Percentiles rank a stretch among this genome's conserved stretches.
phyloP scores from a whole-genome alignment of 148 eudicot genomes.

The Rhododendron ovatum region DNA sequence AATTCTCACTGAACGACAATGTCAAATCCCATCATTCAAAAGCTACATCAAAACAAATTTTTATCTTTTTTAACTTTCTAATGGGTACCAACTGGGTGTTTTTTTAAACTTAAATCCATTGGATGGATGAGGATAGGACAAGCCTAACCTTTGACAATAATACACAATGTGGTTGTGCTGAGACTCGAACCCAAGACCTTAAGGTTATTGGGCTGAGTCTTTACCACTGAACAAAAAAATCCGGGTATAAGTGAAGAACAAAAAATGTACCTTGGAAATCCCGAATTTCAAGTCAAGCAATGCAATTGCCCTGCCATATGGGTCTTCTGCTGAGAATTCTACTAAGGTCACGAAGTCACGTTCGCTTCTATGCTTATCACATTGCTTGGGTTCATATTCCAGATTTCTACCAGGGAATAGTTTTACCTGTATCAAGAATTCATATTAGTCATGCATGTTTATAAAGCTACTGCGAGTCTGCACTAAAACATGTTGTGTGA shows the following conservation, averaged over 20 bases:
- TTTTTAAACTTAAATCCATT: no score
- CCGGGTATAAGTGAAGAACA: not conserved
- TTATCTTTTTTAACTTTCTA: no score
- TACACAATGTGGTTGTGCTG: no score
- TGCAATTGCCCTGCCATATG: slow-evolving; percentile 80
- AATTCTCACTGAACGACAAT: not conserved
- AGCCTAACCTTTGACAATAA: no score
- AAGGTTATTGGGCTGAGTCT: no score
- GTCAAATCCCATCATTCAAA: not conserved
- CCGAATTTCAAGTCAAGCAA: slow-evolving; percentile 66
- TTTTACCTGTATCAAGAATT: slow-evolving; percentile 48
- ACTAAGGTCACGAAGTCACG: slow-evolving; percentile 61
- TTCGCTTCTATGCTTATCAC: slow-evolving; percentile 40
- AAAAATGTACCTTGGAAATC: slow-evolving; percentile 44
- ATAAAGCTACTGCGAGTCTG: not conserved
- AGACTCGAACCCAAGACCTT: no score
- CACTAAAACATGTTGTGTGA: not conserved
- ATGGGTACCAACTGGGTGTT: no score
- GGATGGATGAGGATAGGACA: no score
- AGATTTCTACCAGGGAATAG: slow-evolving; percentile 71
- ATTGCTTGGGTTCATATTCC: slow-evolving; percentile 59
- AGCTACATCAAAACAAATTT: not conserved
- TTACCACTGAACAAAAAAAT: no score
- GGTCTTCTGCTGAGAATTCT: slow-evolving; percentile 64
- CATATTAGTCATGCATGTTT: not conserved